Percentiles rank a stretch among this genome's conserved stretches.
Conservation (phyloP, 1,139 yeast species). For the Candida tropicalis region DNA sequence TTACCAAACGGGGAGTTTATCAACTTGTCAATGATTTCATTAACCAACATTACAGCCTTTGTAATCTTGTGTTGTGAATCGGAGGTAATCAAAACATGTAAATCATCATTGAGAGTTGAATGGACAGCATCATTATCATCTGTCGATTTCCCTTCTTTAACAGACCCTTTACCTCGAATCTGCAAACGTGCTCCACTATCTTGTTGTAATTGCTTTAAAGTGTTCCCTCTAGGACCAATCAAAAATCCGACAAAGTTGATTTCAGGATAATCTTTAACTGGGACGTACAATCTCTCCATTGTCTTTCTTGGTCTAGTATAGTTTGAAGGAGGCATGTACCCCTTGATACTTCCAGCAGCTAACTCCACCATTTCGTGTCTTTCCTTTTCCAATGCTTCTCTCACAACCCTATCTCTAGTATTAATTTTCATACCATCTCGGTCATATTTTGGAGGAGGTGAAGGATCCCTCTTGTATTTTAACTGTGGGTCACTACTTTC, state of each 20-base stretch:
- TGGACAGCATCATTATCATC: constrained; percentile 20
- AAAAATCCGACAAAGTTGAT: constrained; percentile 90
- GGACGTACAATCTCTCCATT: constrained; percentile 81
- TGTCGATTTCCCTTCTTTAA: constrained; percentile 79
- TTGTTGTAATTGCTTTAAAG: constrained; percentile 76
- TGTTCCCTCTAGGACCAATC: constrained; percentile 95
- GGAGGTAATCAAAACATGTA: constrained; percentile 87
- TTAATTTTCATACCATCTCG: constrained; percentile 78
- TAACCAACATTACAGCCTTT: constrained; percentile 73
- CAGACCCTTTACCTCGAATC: constrained; percentile 92
- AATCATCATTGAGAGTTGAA: constrained; percentile 56
- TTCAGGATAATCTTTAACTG: constrained; percentile 86
- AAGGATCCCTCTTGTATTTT: constrained; percentile 61
- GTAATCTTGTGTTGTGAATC: constrained; percentile 79
- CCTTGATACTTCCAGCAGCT: constrained; percentile 75
- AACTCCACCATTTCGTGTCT: constrained; percentile 74
- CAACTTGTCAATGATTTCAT: constrained; percentile 78
- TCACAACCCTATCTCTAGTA: constrained; percentile 73
- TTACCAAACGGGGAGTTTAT: constrained; percentile 91
- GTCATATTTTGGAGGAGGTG: constrained; percentile 95
- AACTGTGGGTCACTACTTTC: constrained; percentile 21
- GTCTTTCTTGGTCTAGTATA: constrained; percentile 73
- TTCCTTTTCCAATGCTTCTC: constrained; percentile 70
- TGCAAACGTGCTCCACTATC: constrained; percentile 86
- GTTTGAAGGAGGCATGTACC: constrained; percentile 78